Evolutionary conservation across 306 rosid species (phyloP).

Genomic region (Herpetospermum pedunculosum): DNA sequence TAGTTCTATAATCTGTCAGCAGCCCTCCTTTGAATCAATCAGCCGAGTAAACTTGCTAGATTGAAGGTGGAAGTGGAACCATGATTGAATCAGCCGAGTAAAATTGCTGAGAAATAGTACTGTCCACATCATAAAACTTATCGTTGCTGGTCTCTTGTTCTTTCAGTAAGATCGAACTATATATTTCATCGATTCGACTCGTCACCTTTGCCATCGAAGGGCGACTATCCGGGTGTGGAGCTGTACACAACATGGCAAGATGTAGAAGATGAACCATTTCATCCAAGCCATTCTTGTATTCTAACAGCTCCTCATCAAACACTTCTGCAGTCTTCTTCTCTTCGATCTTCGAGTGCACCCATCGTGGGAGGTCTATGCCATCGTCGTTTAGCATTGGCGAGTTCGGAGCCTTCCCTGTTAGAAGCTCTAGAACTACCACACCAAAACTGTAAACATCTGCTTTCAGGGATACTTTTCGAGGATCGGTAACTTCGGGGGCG

Average conservation of each 20-base stretch:
- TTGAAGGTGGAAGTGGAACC: not conserved
- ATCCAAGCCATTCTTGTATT: slow-evolving; percentile 69
- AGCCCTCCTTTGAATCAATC: not conserved
- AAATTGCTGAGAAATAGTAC: slow-evolving; percentile 4
- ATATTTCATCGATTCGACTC: slow-evolving; percentile 46
- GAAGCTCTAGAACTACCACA: slow-evolving; percentile 78
- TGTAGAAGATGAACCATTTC: slow-evolving; percentile 84
- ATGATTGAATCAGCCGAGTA: slow-evolving; percentile 1
- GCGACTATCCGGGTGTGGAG: slow-evolving; percentile 58
- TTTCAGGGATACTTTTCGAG: slow-evolving; percentile 46
- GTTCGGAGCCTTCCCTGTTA: slow-evolving; percentile 80
- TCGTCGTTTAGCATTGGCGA: slow-evolving; percentile 59
- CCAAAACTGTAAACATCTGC: slow-evolving; percentile 96
- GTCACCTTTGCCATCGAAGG: slow-evolving; percentile 69
- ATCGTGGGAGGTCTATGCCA: slow-evolving; percentile 90
- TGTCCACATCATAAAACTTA: not conserved
- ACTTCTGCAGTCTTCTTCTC: slow-evolving; percentile 76
- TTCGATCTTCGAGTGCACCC: slow-evolving; percentile 67
- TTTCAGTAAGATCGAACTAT: slow-evolving; percentile 25
- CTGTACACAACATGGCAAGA: slow-evolving; percentile 69
- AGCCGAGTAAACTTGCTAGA: not conserved
- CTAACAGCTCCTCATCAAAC: slow-evolving; percentile 76
- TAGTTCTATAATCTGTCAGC: not conserved
- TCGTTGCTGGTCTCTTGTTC: slow-evolving; percentile 4
- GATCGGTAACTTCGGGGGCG: slow-evolving; percentile 79